These are phyloP conservation scores for Stereum hirsutum DNA, from an alignment of 1,284 basidiomycete species.

Conservation along the genomic window DNA sequence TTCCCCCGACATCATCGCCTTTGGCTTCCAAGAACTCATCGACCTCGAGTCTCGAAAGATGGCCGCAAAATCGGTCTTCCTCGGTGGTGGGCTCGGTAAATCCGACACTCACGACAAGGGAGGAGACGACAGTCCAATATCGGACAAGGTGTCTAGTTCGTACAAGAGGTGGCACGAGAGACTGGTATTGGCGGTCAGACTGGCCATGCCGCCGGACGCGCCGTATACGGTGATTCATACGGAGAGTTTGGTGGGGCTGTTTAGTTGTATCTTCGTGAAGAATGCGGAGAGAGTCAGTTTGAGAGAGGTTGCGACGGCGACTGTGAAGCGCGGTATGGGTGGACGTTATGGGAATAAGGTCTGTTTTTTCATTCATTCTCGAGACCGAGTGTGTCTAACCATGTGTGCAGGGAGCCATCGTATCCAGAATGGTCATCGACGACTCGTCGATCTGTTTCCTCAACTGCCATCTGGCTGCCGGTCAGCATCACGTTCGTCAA, in stretches of 20 bases:
- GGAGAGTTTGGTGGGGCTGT: conserved; percentile 87
- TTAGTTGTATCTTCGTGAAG: conserved; percentile 84
- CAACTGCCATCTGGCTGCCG: conserved; percentile 95
- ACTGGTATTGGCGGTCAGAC: conserved; percentile 62
- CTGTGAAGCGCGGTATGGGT: conserved; percentile 87
- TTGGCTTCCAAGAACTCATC: conserved; percentile 94
- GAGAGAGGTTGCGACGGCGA: conserved; percentile 67
- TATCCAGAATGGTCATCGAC: conserved; percentile 83
- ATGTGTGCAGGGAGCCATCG: conserved; percentile 83
- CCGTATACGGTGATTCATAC: conserved; percentile 78
- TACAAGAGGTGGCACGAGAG: conserved; percentile 87
- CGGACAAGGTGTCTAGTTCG: conserved; percentile 73
- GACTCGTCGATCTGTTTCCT: conserved; percentile 91
- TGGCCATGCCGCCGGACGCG: conserved; percentile 56
- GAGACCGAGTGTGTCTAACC: not conserved
- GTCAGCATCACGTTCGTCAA: conserved; percentile 74
- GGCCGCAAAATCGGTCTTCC: conserved; percentile 81
- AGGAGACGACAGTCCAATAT: conserved; percentile 51
- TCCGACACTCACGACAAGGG: no score
- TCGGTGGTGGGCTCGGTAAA: no score
- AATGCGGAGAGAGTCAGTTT: conserved; percentile 47
- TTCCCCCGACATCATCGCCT: conserved; percentile 82
- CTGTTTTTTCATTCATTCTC: conserved; percentile 10
- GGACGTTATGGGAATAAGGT: conserved; percentile 96
- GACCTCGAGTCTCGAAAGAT: conserved; percentile 89